Conservation (phyloP, 23 red algal species). For the Gracilaria gracilis region DNA sequence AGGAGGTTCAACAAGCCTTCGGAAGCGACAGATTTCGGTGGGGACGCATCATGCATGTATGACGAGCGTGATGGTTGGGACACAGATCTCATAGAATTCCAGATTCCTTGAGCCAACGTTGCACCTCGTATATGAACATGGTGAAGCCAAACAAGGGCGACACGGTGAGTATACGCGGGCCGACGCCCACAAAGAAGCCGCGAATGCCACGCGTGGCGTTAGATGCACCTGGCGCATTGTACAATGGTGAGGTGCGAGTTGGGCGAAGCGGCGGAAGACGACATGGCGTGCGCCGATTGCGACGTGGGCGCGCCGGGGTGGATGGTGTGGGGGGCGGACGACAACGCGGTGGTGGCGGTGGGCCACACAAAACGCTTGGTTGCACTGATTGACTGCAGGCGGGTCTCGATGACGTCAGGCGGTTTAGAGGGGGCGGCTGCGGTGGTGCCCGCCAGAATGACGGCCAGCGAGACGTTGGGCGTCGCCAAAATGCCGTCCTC, state of each 20-base stretch:
- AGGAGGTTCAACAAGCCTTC: too few species aligned
- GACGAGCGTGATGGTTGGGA: too few species aligned
- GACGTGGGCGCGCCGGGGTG: not conserved
- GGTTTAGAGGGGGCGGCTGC: conserved; percentile 87
- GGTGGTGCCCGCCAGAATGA: conserved; percentile 72
- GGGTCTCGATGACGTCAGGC: conserved; percentile 92
- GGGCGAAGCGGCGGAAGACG: conserved; percentile 6
- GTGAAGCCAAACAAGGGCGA: conserved; percentile 94
- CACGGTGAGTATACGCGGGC: conserved; percentile 83
- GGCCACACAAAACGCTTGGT: not conserved
- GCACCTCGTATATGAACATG: conserved; percentile 88
- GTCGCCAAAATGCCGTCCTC: conserved; percentile 45
- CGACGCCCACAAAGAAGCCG: conserved; percentile 84
- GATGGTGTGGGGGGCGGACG: not conserved
- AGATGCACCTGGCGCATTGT: conserved; percentile 70
- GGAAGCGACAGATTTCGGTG: not conserved
- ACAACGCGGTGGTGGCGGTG: not conserved
- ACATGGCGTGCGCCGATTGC: not conserved
- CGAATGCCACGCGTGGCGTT: conserved; percentile 67
- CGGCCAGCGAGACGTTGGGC: conserved; percentile 73
- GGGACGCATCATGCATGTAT: too few species aligned
- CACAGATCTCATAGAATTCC: conserved; percentile 27
- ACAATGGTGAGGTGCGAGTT: conserved; percentile 53
- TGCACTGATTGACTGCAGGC: conserved; percentile 69
- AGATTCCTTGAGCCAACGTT: conserved; percentile 75